These are phyloP conservation scores for Rosa multiflora DNA, from an alignment of 306 rosid species.

Conservation along the genomic window DNA sequence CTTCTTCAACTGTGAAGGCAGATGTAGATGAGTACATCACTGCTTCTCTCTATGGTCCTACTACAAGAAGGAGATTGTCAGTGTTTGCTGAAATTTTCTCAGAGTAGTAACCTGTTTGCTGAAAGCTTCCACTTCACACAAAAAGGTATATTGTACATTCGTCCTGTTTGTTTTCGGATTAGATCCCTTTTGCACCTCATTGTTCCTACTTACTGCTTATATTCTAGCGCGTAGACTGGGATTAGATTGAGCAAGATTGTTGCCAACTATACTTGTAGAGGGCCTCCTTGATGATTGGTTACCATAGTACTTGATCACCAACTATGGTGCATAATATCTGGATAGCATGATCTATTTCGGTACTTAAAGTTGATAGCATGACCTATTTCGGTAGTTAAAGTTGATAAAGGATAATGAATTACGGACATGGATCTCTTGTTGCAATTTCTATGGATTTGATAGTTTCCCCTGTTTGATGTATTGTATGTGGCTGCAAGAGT, in stretches of 20 bases:
- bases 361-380: not conserved
- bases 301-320: not conserved
- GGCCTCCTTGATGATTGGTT: too few species aligned
- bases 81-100: conserved; percentile 41
- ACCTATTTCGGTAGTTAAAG: too few species aligned
- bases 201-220: not conserved
- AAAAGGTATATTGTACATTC: conserved; percentile 14
- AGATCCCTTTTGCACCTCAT: not conserved
- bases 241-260: not conserved
- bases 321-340: not conserved
- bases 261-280: conserved; percentile 1
- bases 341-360: not conserved
- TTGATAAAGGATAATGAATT: not conserved
- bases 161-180: conserved; percentile 6
- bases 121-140: conserved; percentile 13
- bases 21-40: conserved; percentile 38
- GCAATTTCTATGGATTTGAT: not conserved
- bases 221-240: not conserved
- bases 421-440: not conserved
- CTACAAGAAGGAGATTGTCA: conserved; percentile 38
- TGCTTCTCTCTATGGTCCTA: conserved; percentile 24
- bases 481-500: not conserved
- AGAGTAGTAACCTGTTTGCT: conserved; percentile 13
- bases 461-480: not conserved
- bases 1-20: conserved; percentile 45